phyloP scores from a whole-genome alignment of 257 asterid genomes.

The Vinca minor region DNA sequence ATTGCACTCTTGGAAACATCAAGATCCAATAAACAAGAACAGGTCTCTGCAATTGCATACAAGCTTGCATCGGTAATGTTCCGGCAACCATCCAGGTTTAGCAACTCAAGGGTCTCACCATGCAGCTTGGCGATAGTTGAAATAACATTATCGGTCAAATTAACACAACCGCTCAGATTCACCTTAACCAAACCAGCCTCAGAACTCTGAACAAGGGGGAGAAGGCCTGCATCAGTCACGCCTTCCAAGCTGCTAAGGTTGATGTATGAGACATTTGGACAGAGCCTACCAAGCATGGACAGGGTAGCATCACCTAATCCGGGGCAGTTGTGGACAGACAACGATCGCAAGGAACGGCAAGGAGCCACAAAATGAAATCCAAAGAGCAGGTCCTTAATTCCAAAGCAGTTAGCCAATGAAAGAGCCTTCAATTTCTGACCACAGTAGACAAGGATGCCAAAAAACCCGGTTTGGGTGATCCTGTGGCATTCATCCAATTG shows the following conservation, averaged over 20 bases:
- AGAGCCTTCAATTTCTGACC: conserved; percentile 55
- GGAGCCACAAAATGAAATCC: conserved; percentile 27
- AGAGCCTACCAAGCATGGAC: conserved; percentile 40
- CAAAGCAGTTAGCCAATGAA: conserved; percentile 56
- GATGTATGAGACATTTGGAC: conserved; percentile 52
- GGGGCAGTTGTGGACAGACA: conserved; percentile 63
- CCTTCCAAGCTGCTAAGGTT: conserved; percentile 45
- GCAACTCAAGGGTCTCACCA: conserved; percentile 53
- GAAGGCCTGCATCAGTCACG: conserved; percentile 58
- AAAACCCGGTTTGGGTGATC: conserved; percentile 66
- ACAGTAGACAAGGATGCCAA: conserved; percentile 49
- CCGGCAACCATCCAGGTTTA: conserved; percentile 67
- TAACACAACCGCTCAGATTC: conserved; percentile 57
- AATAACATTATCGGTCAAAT: conserved; percentile 51
- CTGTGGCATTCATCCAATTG: conserved; percentile 65
- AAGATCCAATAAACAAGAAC: conserved; percentile 51
- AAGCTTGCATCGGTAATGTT: conserved; percentile 51
- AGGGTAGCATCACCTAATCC: conserved; percentile 59
- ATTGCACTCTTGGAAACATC: conserved; percentile 52
- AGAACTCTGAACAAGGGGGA: conserved; percentile 46
- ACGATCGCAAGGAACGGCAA: conserved; percentile 47
- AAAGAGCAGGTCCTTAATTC: conserved; percentile 43
- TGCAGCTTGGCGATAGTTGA: conserved; percentile 47
- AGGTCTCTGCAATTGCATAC: conserved; percentile 43
- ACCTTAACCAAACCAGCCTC: conserved; percentile 60